Evolutionary conservation across 129 eudicot species (phyloP).

Genomic region (sunflower (Helianthus annuus)): DNA sequence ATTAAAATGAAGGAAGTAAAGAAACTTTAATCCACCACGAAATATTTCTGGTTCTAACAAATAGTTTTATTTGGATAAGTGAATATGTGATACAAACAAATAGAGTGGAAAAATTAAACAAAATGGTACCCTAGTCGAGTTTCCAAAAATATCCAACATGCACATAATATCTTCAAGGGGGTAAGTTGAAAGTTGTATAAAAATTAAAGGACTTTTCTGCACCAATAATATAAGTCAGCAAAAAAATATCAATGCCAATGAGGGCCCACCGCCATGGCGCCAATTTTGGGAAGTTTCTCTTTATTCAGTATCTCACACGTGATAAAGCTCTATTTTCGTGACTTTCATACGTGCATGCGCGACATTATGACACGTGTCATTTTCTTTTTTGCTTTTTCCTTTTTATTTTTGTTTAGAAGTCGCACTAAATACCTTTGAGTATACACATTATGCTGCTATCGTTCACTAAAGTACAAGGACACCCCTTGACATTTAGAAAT

Average conservation of each 20-base stretch:
- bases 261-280: slow-evolving; percentile 11
- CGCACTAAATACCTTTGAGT: not conserved
- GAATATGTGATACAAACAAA: not conserved
- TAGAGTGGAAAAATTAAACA: not conserved
- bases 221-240: not conserved
- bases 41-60: too few species aligned
- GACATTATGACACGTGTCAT: slow-evolving; percentile 26
- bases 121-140: too few species aligned
- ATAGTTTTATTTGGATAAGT: not conserved
- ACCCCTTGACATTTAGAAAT: not conserved
- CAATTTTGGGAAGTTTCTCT: slow-evolving; percentile 1
- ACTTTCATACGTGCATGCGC: slow-evolving; percentile 18
- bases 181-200: not conserved
- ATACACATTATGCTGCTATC: not conserved
- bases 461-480: not conserved
- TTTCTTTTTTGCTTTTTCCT: too few species aligned
- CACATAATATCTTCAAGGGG: slow-evolving; percentile 17
- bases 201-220: slow-evolving; percentile 11
- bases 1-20: too few species aligned
- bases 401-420: not conserved
- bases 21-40: too few species aligned
- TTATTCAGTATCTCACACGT: slow-evolving; percentile 27
- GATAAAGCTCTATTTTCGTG: slow-evolving; percentile 37
- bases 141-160: not conserved
- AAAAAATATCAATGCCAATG: slow-evolving; percentile 16